Percentiles rank a stretch among this genome's conserved stretches.
Evolutionary conservation across 176 grass and related monocot genomes (phyloP).

Genomic region (Eragrostis nindensis): DNA sequence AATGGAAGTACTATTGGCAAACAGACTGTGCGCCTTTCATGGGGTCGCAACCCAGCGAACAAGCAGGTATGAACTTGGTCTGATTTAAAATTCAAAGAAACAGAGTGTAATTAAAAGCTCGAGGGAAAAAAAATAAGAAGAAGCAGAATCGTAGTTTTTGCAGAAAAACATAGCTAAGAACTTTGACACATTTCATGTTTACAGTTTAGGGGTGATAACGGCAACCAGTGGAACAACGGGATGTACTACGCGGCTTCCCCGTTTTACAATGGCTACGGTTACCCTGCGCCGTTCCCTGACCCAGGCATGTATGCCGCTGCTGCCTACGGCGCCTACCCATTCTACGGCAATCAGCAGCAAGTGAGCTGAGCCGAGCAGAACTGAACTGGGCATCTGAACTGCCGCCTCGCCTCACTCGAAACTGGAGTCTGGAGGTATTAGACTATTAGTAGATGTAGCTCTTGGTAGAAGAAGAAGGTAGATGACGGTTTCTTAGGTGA

Average conservation of each 20-base stretch:
- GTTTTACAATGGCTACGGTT: constrained; percentile 87
- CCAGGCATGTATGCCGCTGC: constrained; percentile 81
- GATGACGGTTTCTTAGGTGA: constrained; percentile 62
- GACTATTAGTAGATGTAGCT: constrained; percentile 49
- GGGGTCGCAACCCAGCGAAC: constrained; percentile 94
- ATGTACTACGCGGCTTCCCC: constrained; percentile 74
- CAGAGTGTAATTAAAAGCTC: not conserved
- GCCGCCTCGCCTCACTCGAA: not conserved
- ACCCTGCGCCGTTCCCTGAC: constrained; percentile 80
- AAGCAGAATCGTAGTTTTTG: not conserved
- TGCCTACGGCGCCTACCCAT: constrained; percentile 75
- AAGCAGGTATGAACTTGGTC: constrained; percentile 60
- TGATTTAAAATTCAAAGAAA: not conserved
- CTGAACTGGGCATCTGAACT: not conserved
- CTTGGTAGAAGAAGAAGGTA: constrained; percentile 50
- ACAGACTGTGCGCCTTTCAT: constrained; percentile 89
- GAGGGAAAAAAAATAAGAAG: not conserved
- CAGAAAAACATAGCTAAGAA: not conserved
- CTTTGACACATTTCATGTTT: constrained; percentile 16
- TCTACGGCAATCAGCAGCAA: constrained; percentile 88
- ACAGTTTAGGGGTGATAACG: constrained; percentile 67
- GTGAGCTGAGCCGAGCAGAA: constrained; percentile 80
- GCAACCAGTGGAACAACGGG: constrained; percentile 87
- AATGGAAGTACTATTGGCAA: constrained; percentile 81
- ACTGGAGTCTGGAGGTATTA: constrained; percentile 39